Base-by-base conservation (phyloP, 2,329 filamentous ascomycete genomes). In the Microcyclospora tardicrescens region DNA sequence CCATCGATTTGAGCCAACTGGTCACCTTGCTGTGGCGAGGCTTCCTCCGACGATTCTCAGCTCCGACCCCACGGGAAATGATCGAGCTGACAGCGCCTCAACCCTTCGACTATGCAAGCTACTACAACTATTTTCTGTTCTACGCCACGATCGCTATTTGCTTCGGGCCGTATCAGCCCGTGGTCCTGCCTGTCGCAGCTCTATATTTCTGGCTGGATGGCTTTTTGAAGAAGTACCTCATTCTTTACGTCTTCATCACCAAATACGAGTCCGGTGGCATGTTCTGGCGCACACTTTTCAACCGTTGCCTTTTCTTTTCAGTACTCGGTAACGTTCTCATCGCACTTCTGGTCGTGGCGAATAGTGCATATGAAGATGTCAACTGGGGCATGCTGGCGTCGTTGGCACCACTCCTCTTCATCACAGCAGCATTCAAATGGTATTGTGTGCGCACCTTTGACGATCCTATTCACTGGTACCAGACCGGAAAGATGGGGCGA, bases 71-170 rank as follows among this genome's bases (percentile, higher is more conserved):
- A 5, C 74, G 91, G 49, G 81, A 94, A 59, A 68, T 91, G 49
- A 96, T 96, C 49, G 84, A 94, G 59, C 75, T 91, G 55, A 94
- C 87, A 1, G 91, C 91, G 3, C 91, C 91, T 1, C 87, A 84
- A 2, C 70, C 84, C 0, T 95, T 98, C 58, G 87, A 96, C 50
- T 96, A 95, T 55, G 85, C 91, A 42, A 85, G 77, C 51, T 96
- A 96, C 64, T 98, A 95, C 72, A 96, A 95, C 61, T 96, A 93
- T 60, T 95, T 95, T 61, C 69, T 96, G 24, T 98, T 84, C 64
- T 98, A 96, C 64, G 71, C 82, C 16, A 95, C 89, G 0, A 83
- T 96, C 27, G 81, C 85, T 0, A 68, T 98, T 12, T 85, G 79
- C 52, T 95, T 91, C 55, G 78, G 81, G 2, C 77, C 79, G 2